Base-by-base conservation (phyloP, 805 yeast species). In the Kluyveromyces lactis region DNA sequence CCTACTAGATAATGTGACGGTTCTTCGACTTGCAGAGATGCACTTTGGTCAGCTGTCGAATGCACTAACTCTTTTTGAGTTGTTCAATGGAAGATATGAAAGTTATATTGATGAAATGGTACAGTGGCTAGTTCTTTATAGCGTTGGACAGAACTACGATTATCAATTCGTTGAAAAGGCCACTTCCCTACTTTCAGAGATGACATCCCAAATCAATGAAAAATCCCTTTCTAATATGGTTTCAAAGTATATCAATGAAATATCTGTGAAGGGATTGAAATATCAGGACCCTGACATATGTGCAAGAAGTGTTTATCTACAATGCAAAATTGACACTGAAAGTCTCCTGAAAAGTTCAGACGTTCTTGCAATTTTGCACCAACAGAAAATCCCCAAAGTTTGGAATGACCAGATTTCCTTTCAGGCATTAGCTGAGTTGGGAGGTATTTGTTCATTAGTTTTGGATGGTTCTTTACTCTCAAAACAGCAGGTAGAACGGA, bases 1-100 rank as follows among this genome's bases (percentile, higher is more conserved):
- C 19, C 41, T 23, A 41, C 68, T 19, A 62, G 77, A 50, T 46
- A 49, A 32, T 24, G 33, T 11, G 5, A 53, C 42, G 42, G 46
- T 41, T 41, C 63, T 81, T 28, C 54, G 56, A 12, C 52, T 85
- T 2, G 71, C 86, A 27, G 86, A 86, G 43, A 43, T 67, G 0
- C 67, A 86, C 36, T 81, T 78, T 10, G 75, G 77, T 4, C 63
- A 68, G 41, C 44, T 71, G 36, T 39, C 58, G 32, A 62, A 71
- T 10, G 59, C 73, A 1, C 39, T 56, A 37, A 41, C 50, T 10
- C 18, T 66, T 9, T 42, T 54, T n/a, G 24, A 44, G 2, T 21
- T 59, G 0, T 45, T 53, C 26, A 47, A 35, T 47, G 43, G 33
- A 36, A 33, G 23, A 43, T 26, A 32, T 50, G 64, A 7, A 44